Evolutionary conservation across 805 yeast species (phyloP).

Genomic region (Teunomyces aglyptinius): DNA sequence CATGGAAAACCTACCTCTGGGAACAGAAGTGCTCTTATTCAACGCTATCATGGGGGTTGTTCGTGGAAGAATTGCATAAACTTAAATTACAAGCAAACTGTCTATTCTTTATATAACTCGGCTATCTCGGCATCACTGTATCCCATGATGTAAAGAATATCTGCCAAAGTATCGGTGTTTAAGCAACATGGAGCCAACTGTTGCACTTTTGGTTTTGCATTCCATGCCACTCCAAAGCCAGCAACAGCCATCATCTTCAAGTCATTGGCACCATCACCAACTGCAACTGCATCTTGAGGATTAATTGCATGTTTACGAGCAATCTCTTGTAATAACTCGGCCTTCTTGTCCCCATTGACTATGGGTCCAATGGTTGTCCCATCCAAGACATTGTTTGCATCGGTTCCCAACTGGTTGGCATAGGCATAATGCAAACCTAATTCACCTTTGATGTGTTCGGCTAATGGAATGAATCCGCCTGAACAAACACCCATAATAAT

Average conservation of each 20-base stretch:
- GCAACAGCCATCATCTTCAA: conserved; percentile 87
- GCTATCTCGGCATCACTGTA: conserved; percentile 56
- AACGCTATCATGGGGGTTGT: conserved; percentile 84
- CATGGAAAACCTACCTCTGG: conserved; percentile 49
- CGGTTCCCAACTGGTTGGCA: conserved; percentile 65
- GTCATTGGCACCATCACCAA: conserved; percentile 98
- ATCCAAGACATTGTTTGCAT: conserved; percentile 51
- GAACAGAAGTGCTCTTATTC: conserved; percentile 69
- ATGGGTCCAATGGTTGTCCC: conserved; percentile 79
- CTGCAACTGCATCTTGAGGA: conserved; percentile 63
- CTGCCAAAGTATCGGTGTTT: conserved; percentile 70
- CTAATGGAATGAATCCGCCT: conserved; percentile 93
- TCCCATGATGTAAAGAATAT: conserved; percentile 80
- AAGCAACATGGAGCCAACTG: conserved; percentile 75
- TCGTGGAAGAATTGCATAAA: conserved; percentile 45
- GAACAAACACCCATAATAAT: conserved; percentile 81
- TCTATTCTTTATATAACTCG: conserved; percentile 13
- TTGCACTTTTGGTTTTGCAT: conserved; percentile 94
- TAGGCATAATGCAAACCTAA: conserved; percentile 81
- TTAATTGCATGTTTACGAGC: conserved; percentile 55
- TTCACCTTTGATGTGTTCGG: conserved; percentile 63
- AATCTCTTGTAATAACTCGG: conserved; percentile 62
- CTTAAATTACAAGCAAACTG: background rate
- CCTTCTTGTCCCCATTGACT: conserved; percentile 85
- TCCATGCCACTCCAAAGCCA: conserved; percentile 96